Evolutionary conservation across 305 asterid species (phyloP), one percentile per base, ranked within the genome.

Genomic region (Plantago coronopus): DNA sequence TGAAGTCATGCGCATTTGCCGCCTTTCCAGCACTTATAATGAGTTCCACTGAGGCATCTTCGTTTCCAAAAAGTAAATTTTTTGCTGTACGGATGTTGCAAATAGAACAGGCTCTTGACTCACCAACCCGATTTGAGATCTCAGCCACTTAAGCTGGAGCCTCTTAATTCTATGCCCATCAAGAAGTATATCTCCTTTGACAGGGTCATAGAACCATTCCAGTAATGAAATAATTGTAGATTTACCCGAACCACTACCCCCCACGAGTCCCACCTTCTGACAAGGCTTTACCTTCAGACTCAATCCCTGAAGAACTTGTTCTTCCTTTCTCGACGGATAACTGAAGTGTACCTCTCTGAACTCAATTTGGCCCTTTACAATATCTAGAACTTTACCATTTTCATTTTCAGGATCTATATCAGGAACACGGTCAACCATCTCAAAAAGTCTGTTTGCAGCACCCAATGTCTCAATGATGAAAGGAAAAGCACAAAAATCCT

Each of bases 191-290:
- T 84, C 88, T 59, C 94, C 95, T 57, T 68, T 47, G 23, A 67
- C 42, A 2, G 94, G 90, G 47, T 87, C 95, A 42, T 84, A 87
- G 54, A 87, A 84, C 67, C 95, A 69, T 70, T 84, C 83, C 0
- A 87, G 75, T 75, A 87, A 68, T 1, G 83, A 74, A 21, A 87
- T 61, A n/a, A 87, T 57, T 8, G 93, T 84, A 11, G 89, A 80
- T 70, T 87, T 87, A 15, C 95, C 93, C 0, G 87, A 84, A 2
- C 95, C 95, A 40, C 94, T 87, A 19, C 79, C 88, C 43, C 93
- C 94, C 11, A 82, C 95, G 3, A 87, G 76, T 17, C 83, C 93
- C 11, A 82, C 77, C 54, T 79, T 84, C 75, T 75, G 58, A 12
- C 87, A 76, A 17, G 89, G 78, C 55, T 49, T 72, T 53, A 86